These are phyloP conservation scores for Pichia sp. DNA, from an alignment of 1,139 yeast species.

Conservation along the genomic window DNA sequence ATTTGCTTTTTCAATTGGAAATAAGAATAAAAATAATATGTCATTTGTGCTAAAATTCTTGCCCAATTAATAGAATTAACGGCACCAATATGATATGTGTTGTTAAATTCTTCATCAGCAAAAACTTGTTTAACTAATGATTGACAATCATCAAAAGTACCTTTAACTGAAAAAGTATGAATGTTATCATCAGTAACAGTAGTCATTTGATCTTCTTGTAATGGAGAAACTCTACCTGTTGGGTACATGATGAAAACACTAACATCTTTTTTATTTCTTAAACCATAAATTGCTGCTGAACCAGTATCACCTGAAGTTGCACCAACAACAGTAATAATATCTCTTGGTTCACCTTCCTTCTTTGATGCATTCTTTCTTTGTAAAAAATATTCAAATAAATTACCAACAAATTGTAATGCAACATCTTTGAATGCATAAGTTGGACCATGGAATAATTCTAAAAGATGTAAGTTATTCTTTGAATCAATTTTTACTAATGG, in stretches of 20 bases:
- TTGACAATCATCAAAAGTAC: constrained; percentile 98
- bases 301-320: constrained; percentile 99
- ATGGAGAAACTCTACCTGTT: constrained; percentile 94
- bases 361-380: constrained; percentile 66
- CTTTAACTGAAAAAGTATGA: constrained; percentile 89
- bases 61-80: constrained; percentile 99
- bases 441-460: constrained; percentile 97
- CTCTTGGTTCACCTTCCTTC: constrained; percentile 50
- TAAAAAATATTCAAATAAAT: constrained; percentile 86
- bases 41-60: constrained; percentile 93
- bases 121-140: constrained; percentile 90
- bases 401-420: constrained; percentile 96
- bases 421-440: constrained; percentile 98
- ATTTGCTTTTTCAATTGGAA: constrained; percentile 57
- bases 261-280: constrained; percentile 93
- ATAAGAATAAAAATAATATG: constrained; percentile 90
- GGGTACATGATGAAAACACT: constrained; percentile 95
- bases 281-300: constrained; percentile 96
- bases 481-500: constrained; percentile 63
- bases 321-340: constrained; percentile 90
- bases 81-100: constrained; percentile 90
- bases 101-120: constrained; percentile 83
- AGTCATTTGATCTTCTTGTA: constrained; percentile 98
- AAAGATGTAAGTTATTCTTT: constrained; percentile 50
- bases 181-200: constrained; percentile 93